These are phyloP conservation scores for Pseudogymnoascus sp. DNA, from an alignment of 2,329 filamentous ascomycete genomes.

Conservation along the genomic window DNA sequence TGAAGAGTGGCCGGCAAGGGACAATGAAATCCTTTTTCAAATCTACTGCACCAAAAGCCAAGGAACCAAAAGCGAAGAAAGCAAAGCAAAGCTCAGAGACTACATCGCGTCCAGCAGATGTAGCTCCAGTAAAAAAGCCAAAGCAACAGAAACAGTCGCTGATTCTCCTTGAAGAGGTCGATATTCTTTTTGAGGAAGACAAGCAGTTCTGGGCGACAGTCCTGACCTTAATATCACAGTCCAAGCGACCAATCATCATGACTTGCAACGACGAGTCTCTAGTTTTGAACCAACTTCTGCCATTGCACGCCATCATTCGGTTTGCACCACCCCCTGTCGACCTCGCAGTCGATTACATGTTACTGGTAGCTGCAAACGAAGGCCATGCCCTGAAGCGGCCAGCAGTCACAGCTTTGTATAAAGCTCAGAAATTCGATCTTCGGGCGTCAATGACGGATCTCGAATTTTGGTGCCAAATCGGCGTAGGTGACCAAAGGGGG, in stretches of 20 bases:
- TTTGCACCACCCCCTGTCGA: slow-evolving; percentile 60
- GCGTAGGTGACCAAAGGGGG: slow-evolving; percentile 78
- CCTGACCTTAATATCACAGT: slow-evolving; percentile 67
- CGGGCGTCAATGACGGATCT: slow-evolving; percentile 77
- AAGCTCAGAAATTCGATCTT: slow-evolving; percentile 62
- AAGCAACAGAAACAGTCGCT: slow-evolving; percentile 78
- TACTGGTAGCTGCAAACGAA: slow-evolving; percentile 79
- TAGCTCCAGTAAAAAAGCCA: slow-evolving; percentile 13
- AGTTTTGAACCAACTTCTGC: slow-evolving; percentile 67
- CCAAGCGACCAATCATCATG: slow-evolving; percentile 86
- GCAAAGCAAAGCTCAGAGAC: background rate
- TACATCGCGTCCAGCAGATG: background rate
- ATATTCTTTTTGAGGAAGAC: slow-evolving; percentile 90
- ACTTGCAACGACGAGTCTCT: slow-evolving; percentile 89
- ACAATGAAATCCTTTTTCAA: slow-evolving; percentile 80
- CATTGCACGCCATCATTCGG: slow-evolving; percentile 78
- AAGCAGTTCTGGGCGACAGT: slow-evolving; percentile 90
- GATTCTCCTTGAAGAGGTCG: slow-evolving; percentile 89
- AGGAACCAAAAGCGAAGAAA: slow-evolving; percentile 26
- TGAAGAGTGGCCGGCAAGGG: slow-evolving; percentile 65
- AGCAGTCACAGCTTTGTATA: slow-evolving; percentile 64
- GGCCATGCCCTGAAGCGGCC: slow-evolving; percentile 69
- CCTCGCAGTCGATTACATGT: slow-evolving; percentile 69
- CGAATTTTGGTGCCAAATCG: slow-evolving; percentile 96
- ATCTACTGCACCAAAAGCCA: slow-evolving; percentile 33